Evolutionary conservation across 768 basidiomycete species (phyloP).

Genomic region (Hericium rajendrae): DNA sequence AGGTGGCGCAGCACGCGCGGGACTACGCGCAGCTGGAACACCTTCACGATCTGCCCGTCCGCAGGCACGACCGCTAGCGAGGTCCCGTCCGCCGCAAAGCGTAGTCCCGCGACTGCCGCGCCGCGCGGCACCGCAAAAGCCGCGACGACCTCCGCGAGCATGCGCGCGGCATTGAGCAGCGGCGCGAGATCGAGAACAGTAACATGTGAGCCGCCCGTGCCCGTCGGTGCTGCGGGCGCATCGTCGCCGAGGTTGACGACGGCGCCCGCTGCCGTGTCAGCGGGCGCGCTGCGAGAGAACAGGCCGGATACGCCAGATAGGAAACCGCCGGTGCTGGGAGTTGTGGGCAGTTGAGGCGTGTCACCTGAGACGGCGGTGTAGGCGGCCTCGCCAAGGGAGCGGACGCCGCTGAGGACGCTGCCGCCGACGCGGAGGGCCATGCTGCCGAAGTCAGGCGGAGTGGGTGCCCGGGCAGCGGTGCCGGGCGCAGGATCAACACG

Average conservation of each 20-base stretch:
- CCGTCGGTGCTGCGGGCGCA: neutral
- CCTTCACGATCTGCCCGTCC: slow-evolving; percentile 45
- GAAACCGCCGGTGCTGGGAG: neutral
- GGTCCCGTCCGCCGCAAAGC: slow-evolving; percentile 47
- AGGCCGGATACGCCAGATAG: neutral
- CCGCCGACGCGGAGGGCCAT: slow-evolving; percentile 53
- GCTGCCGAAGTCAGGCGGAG: slow-evolving; percentile 7
- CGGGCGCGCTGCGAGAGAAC: slow-evolving; percentile 28
- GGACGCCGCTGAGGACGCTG: slow-evolving; percentile 53
- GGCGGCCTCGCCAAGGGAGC: slow-evolving; percentile 52
- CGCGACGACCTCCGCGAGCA: slow-evolving; percentile 25
- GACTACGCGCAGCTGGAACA: slow-evolving; percentile 34
- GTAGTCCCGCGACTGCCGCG: slow-evolving; percentile 35
- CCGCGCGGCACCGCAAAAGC: slow-evolving; percentile 41
- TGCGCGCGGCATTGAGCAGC: slow-evolving; percentile 15
- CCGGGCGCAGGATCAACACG: slow-evolving; percentile 14
- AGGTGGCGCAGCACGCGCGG: slow-evolving; percentile 13
- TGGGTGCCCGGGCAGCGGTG: slow-evolving; percentile 11
- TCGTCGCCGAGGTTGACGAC: neutral
- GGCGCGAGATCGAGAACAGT: slow-evolving; percentile 47
- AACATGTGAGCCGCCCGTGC: slow-evolving; percentile 28
- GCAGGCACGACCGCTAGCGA: slow-evolving; percentile 37
- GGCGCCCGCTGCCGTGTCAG: slow-evolving; percentile 4
- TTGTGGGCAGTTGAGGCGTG: neutral
- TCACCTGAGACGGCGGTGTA: slow-evolving; percentile 27